Evolutionary conservation across 768 basidiomycete genomes (phyloP).

Genomic region (Termitomyces sp.): DNA sequence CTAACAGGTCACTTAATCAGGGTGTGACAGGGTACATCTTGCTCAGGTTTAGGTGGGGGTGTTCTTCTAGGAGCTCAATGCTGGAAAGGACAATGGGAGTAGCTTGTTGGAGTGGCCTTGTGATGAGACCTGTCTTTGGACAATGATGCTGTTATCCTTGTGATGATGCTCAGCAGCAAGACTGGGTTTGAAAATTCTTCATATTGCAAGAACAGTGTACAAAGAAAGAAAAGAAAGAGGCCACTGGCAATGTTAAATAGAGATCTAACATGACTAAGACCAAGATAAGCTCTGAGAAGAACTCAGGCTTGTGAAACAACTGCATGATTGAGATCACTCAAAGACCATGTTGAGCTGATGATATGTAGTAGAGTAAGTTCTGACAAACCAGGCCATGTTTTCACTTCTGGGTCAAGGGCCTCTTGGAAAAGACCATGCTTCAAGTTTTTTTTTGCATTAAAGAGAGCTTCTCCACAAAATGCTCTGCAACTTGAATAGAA

Average conservation of each 20-base stretch:
- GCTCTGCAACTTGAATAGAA: conserved; percentile 73
- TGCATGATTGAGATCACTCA: conserved; percentile 89
- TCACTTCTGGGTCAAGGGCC: conserved; percentile 52
- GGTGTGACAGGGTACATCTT: conserved; percentile 80
- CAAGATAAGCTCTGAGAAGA: conserved; percentile 89
- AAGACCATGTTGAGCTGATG: conserved; percentile 84
- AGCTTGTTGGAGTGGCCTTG: conserved; percentile 35
- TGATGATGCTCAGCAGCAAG: too few relatives aligned
- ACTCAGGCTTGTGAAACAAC: conserved; percentile 85
- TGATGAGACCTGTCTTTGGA: too few relatives aligned
- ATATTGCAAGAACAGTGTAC: conserved; percentile 80
- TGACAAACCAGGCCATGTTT: conserved; percentile 84
- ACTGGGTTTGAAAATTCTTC: conserved; percentile 84
- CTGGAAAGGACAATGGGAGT: conserved; percentile 42
- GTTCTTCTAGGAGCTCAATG: conserved; percentile 41
- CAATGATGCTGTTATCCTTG: too few relatives aligned
- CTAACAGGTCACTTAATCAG: too few relatives aligned
- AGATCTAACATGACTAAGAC: conserved; percentile 74
- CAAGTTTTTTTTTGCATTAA: conserved; percentile 96
- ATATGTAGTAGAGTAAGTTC: conserved; percentile 82
- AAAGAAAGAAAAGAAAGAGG: conserved; percentile 86
- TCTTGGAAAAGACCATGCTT: conserved; percentile 76
- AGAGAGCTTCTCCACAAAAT: conserved; percentile 76
- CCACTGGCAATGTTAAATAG: conserved; percentile 78
- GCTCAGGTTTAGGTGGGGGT: conserved; percentile 56